Percentiles rank a stretch among this genome's conserved stretches.
Evolutionary conservation across 495 filamentous ascomycete species (phyloP).

Genomic region (Penicillium verhagenii): DNA sequence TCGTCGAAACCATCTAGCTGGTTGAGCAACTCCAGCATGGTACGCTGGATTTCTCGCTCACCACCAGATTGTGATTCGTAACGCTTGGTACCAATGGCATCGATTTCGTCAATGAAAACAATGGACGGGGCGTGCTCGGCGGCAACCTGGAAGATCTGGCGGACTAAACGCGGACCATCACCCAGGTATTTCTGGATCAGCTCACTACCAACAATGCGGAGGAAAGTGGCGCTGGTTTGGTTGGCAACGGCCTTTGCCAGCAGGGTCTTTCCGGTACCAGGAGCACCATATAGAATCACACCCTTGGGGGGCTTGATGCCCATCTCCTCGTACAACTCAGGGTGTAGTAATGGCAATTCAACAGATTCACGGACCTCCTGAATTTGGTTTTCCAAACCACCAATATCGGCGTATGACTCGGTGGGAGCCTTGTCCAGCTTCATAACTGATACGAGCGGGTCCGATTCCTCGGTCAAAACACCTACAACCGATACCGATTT

Average conservation of each 20-base stretch:
- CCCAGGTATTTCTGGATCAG: conserved; percentile 99
- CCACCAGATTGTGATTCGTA: conserved; percentile 97
- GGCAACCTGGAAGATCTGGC: conserved; percentile 96
- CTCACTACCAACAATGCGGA: conserved; percentile 96
- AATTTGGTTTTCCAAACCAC: conserved; percentile 91
- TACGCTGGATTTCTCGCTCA: conserved; percentile 96
- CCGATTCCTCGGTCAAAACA: conserved; percentile 93
- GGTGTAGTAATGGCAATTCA: conserved; percentile 92
- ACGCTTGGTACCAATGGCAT: conserved; percentile 98
- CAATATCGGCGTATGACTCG: conserved; percentile 98
- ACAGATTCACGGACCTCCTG: conserved; percentile 98
- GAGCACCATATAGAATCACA: conserved; percentile 97
- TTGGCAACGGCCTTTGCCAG: conserved; percentile 98
- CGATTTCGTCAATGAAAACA: conserved; percentile 99
- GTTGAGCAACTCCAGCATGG: conserved; percentile 98
- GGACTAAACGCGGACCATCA: conserved; percentile 89
- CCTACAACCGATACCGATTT: conserved; percentile 98
- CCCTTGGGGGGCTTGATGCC: conserved; percentile 99
- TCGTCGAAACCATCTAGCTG: conserved; percentile 99
- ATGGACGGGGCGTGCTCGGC: conserved; percentile 96
- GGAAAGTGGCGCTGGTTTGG: conserved; percentile 96
- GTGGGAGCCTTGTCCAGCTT: conserved; percentile 99
- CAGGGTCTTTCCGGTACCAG: conserved; percentile 95
- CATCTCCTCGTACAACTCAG: conserved; percentile 99
- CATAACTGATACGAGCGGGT: conserved; percentile 97